These are phyloP conservation scores for Inonotus hispidus DNA, from an alignment of 1,284 basidiomycete genomes.

Conservation along the genomic window DNA sequence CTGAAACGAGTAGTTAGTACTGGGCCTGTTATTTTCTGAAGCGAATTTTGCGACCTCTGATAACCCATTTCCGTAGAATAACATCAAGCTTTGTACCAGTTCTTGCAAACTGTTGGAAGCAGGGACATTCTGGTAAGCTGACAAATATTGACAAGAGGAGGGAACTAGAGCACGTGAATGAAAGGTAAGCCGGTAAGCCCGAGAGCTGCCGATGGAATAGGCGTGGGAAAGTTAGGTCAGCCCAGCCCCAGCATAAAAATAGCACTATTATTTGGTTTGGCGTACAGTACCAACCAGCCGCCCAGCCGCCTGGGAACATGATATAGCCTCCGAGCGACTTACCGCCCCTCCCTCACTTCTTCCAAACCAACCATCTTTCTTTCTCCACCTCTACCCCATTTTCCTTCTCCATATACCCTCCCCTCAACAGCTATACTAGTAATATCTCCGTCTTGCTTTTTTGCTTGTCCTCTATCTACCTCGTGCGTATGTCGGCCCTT, in stretches of 20 bases:
- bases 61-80: no score
- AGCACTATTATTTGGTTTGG: not conserved
- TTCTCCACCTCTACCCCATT: not conserved
- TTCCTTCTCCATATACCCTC: not conserved
- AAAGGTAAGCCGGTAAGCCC: not conserved
- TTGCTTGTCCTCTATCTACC: not conserved
- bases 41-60: no score
- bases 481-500: not conserved
- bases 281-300: not conserved
- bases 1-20: no score
- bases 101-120: no score
- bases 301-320: not conserved
- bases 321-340: no score
- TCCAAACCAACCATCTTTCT: not conserved
- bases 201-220: not conserved
- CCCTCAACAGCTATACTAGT: not conserved
- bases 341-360: not conserved
- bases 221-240: no score
- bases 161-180: not conserved
- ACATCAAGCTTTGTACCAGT: no score
- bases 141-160: not conserved
- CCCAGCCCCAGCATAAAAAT: no score
- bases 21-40: no score
- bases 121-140: no score
- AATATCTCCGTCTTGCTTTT: not conserved